phyloP scores from a whole-genome alignment of 2,329 filamentous ascomycete genomes.

The Cladophialophora yegresii region DNA sequence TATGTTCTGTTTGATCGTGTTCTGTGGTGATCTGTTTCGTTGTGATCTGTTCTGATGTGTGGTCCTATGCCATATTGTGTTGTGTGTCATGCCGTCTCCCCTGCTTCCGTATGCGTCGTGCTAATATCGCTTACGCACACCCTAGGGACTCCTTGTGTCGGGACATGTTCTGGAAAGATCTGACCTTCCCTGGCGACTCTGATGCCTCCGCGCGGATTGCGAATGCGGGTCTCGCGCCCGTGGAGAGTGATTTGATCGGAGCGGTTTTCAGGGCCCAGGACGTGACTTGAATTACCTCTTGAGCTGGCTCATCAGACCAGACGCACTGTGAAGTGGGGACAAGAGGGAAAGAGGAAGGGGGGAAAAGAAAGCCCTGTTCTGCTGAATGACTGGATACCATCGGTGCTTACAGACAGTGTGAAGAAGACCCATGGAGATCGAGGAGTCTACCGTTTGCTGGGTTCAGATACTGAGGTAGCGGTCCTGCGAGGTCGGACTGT shows the following conservation, averaged over 20 bases:
- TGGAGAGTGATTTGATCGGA: not conserved
- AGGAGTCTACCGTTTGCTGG: too few species aligned
- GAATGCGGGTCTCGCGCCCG: not conserved
- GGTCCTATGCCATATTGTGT: not conserved
- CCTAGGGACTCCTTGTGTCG: not conserved
- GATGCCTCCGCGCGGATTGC: not conserved
- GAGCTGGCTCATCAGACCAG: not conserved
- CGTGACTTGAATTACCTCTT: too few species aligned
- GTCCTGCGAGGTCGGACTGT: too few species aligned
- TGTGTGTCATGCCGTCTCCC: too few species aligned
- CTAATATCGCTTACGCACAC: too few species aligned
- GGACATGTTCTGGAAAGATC: conserved; percentile 4
- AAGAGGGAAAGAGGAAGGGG: not conserved
- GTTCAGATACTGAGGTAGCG: too few species aligned
- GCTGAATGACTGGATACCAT: too few species aligned
- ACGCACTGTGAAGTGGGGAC: not conserved
- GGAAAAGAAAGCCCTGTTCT: too few species aligned
- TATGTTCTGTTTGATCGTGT: too few species aligned
- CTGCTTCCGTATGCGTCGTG: too few species aligned
- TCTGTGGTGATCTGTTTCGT: not conserved
- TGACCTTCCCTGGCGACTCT: conserved; percentile 1
- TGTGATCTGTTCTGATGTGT: not conserved
- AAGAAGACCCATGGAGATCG: too few species aligned
- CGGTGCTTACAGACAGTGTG: too few species aligned
- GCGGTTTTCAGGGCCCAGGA: conserved; percentile 3